Percentiles rank a stretch among this genome's conserved stretches.
phyloP scores from a whole-genome alignment of 2,329 filamentous ascomycete species.

The Pseudomassariella vexata region DNA sequence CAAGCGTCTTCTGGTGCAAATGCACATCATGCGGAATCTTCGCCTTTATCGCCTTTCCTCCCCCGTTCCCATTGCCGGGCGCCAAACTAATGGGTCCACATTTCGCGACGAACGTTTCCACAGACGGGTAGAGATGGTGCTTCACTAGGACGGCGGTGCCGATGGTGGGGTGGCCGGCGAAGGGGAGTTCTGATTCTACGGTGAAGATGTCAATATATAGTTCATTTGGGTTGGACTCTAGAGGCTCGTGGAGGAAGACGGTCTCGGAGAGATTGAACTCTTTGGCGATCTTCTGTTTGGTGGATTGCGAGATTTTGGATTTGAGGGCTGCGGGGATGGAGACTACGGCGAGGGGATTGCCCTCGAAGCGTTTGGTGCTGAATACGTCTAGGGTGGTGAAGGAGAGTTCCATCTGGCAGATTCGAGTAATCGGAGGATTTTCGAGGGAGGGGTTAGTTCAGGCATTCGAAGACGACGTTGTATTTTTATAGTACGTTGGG shows the following conservation, averaged over 20 bases:
- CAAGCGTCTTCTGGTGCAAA: slow-evolving; percentile 43
- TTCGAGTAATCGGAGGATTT: too few species aligned
- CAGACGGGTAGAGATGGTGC: slow-evolving; percentile 21
- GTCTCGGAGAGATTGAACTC: slow-evolving; percentile 64
- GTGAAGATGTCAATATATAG: slow-evolving; percentile 56
- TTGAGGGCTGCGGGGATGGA: slow-evolving; percentile 36
- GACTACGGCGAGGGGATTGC: slow-evolving; percentile 58
- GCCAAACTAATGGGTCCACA: slow-evolving; percentile 44
- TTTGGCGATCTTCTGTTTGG: slow-evolving; percentile 53
- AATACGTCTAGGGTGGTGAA: slow-evolving; percentile 56
- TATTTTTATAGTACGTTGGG: too few species aligned
- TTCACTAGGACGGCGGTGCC: slow-evolving; percentile 48
- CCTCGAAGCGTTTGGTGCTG: slow-evolving; percentile 42
- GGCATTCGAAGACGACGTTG: too few species aligned
- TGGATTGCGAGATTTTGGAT: slow-evolving; percentile 37
- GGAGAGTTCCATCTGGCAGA: slow-evolving; percentile 30
- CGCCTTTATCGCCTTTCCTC: slow-evolving; percentile 41
- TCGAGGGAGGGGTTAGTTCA: too few species aligned
- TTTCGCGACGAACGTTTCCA: slow-evolving; percentile 46
- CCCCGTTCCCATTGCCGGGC: neutral
- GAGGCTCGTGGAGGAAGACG: slow-evolving; percentile 50
- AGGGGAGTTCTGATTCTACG: slow-evolving; percentile 47
- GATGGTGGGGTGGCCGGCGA: slow-evolving; percentile 59
- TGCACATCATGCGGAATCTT: slow-evolving; percentile 63
- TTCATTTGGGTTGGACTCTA: slow-evolving; percentile 20